These are phyloP conservation scores for Sporothrix pseudoabietina DNA, from an alignment of 2,329 filamentous ascomycete species.

Conservation along the genomic window DNA sequence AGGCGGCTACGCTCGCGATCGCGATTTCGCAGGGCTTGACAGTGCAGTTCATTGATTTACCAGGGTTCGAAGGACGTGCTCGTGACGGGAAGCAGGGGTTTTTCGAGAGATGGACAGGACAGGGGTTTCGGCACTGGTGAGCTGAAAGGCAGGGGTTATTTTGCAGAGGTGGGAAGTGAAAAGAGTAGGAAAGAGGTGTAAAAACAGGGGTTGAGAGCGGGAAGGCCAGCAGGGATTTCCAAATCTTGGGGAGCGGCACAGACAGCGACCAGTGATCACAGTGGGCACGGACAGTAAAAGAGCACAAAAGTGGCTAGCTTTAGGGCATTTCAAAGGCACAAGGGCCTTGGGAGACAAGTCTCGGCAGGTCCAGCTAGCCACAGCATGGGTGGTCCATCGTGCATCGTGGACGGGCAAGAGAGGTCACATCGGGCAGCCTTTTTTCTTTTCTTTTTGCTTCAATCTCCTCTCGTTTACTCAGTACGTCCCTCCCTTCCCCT, in stretches of 20 bases:
- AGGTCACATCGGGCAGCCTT: background rate
- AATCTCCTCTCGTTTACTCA: background rate
- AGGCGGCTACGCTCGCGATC: background rate
- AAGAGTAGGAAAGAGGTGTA: background rate
- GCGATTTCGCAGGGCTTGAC: background rate
- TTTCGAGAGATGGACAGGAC: background rate
- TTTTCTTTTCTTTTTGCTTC: background rate
- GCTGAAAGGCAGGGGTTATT: slow-evolving; percentile 10
- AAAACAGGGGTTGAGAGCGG: background rate
- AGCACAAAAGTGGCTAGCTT: background rate
- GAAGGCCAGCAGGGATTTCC: slow-evolving; percentile 19
- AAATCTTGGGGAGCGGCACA: slow-evolving; percentile 3
- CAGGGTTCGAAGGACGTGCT: background rate
- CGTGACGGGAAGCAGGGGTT: background rate
- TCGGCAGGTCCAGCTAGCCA: background rate
- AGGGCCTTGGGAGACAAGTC: background rate
- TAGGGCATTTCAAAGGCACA: background rate
- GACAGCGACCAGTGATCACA: background rate
- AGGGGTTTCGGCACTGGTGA: background rate
- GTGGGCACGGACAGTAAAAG: background rate
- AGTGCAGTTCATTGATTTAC: background rate
- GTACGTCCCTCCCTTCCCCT: background rate
- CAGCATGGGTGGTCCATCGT: background rate
- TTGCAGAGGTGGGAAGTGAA: background rate
- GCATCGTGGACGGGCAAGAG: background rate